Evolutionary conservation across 2,329 filamentous ascomycete genomes (phyloP), one percentile per base, ranked within the genome.

Genomic region (Sclerotinia minor): DNA sequence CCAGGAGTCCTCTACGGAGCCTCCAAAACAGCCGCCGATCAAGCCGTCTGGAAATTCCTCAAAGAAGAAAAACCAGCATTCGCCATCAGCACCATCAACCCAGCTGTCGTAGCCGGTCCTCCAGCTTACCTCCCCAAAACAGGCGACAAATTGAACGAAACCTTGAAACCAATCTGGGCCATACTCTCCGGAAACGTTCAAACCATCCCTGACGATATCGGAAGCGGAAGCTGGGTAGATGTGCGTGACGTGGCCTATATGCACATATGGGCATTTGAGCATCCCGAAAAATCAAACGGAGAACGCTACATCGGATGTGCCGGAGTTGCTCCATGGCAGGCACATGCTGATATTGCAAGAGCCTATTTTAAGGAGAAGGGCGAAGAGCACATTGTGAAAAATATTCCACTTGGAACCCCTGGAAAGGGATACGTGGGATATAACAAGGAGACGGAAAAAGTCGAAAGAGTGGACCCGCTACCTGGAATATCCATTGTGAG

Each of bases 211-310:
- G 71, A 76, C 0, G 70, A 71, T 2, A 70, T 72, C 17, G 75
- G 73, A 6, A 70, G 76, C 0, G 74, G 71, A 3, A 74, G 75
- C 11, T 76, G 72, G 54, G 79, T 83, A 19, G 81, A 83, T 69
- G 80, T 83, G 0, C 76, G 80, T 6, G 81, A 83, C 67, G 81
- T 83, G 0, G 80, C 80, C 2, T 74, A 76, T 9, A 73, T 81
- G 53, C 74, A 80, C 19, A 72, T 79, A 2, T 81, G 78, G 72
- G 75, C 75, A 0, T 76, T 78, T 26, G 77, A 79, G 67, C 73
- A 81, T 44, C 72, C 78, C 0, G 71, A 75, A 0, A 70, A 77
- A 53, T 75, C 79, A 0, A 73, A 82, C 67, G 79, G 80, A 2
- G 76, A 83, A 72, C 74, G 81, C 11, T 83, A 80, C 68, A 75